A percentile compares a stretch with the other conserved stretches of the same genome.
These are phyloP conservation scores for maize (Zea mays) DNA, from an alignment of 176 grass and related monocot species.

Conservation along the genomic window DNA sequence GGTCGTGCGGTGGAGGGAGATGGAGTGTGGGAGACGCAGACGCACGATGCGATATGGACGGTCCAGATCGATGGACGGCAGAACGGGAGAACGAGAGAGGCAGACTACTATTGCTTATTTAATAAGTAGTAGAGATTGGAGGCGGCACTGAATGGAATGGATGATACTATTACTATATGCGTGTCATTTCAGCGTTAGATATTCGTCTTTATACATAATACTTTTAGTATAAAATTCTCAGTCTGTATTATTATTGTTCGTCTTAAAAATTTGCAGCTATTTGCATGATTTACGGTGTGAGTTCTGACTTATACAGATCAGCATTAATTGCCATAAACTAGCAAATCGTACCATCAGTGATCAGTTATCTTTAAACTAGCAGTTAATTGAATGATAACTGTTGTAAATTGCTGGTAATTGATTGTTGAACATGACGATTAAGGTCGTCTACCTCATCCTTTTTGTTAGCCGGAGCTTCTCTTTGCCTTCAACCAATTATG, in stretches of 20 bases:
- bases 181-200: conserved; percentile 12
- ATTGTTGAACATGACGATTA: too few species aligned
- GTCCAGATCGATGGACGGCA: too few species aligned
- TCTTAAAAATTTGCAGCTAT: neutral
- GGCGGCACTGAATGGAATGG: neutral
- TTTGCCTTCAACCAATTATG: too few species aligned
- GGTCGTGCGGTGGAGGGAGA: too few species aligned
- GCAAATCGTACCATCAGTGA: neutral
- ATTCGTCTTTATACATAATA: neutral
- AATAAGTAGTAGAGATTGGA: neutral
- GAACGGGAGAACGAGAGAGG: too few species aligned
- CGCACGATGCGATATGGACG: too few species aligned
- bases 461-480: neutral
- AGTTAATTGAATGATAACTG: neutral
- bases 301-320: neutral
- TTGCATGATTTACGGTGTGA: neutral
- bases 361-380: neutral
- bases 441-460: too few species aligned
- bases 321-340: neutral
- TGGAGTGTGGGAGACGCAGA: too few species aligned
- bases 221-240: neutral
- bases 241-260: neutral
- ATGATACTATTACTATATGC: neutral
- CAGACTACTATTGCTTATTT: too few species aligned
- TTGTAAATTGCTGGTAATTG: neutral